These are phyloP conservation scores for Fusarium subglutinans DNA, from an alignment of 2,329 filamentous ascomycete species.

Conservation along the genomic window DNA sequence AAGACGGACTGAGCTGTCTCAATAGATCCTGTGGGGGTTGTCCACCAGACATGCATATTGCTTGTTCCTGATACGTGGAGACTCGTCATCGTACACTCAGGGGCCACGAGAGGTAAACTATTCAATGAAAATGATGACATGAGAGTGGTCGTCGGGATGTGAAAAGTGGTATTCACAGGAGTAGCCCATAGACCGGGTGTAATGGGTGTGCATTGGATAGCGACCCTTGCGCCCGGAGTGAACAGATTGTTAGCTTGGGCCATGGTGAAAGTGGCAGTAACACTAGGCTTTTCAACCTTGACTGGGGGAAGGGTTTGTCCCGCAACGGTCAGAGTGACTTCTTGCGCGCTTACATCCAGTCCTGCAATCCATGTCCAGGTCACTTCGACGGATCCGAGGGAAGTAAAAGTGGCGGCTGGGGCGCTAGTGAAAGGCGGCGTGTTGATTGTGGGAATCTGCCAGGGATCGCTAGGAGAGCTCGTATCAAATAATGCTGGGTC, in stretches of 20 bases:
- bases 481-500: fast-evolving
- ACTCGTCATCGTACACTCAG: too few species aligned
- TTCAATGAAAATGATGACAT: too few species aligned
- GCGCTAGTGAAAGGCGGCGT: neutral
- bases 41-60: too few species aligned
- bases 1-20: neutral
- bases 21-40: neutral
- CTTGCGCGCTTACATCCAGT: neutral
- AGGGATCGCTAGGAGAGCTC: neutral
- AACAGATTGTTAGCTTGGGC: neutral
- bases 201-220: neutral
- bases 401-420: neutral
- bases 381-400: neutral
- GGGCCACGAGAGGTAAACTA: too few species aligned
- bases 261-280: neutral
- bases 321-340: neutral
- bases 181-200: neutral
- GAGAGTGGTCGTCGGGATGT: neutral
- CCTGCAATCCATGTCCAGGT: neutral
- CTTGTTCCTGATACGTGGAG: too few species aligned
- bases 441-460: neutral
- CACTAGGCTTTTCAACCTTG: too few species aligned
- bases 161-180: neutral
- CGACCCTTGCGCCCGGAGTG: fast-evolving
- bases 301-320: neutral